Conservation (phyloP, 73 alveolate genomes). For the Paramecium biaurelia region DNA sequence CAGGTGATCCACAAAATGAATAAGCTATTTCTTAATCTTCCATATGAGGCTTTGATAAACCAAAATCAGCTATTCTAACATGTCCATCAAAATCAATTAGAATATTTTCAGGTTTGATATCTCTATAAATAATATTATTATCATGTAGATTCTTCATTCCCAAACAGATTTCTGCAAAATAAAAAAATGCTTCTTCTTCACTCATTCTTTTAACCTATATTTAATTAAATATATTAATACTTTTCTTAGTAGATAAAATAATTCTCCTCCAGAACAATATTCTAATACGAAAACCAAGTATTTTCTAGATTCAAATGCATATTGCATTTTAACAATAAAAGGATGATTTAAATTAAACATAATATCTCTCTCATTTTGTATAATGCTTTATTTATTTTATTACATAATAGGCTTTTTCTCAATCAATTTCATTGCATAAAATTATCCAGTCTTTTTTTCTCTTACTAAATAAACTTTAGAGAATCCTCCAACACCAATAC, state of each 20-base stretch:
- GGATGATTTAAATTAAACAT: conserved; percentile 83
- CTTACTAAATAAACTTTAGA: conserved; percentile 46
- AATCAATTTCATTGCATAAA: conserved; percentile 44
- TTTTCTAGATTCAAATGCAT: conserved; percentile 87
- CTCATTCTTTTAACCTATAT: conserved; percentile 53
- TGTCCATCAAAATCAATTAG: conserved; percentile 64
- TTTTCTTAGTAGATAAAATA: conserved; percentile 38
- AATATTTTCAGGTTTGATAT: conserved; percentile 87
- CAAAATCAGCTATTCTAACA: conserved; percentile 71
- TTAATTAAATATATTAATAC: conserved; percentile 50
- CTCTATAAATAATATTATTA: conserved; percentile 80
- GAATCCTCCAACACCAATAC: conserved; percentile 57
- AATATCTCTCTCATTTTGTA: conserved; percentile 83
- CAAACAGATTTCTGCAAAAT: conserved; percentile 71
- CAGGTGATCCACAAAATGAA: conserved; percentile 74
- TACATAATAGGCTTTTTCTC: conserved; percentile 22
- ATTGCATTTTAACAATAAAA: conserved; percentile 80
- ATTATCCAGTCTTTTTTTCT: conserved; percentile 16
- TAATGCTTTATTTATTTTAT: conserved; percentile 15
- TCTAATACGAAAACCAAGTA: conserved; percentile 86
- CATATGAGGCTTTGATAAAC: conserved; percentile 68
- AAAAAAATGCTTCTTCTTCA: conserved; percentile 74
- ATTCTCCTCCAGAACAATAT: conserved; percentile 84
- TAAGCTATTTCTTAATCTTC: conserved; percentile 57
- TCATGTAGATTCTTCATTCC: conserved; percentile 83